These are phyloP conservation scores for Diddensiella caesifluorescens DNA, from an alignment of 805 yeast species.

Conservation along the genomic window DNA sequence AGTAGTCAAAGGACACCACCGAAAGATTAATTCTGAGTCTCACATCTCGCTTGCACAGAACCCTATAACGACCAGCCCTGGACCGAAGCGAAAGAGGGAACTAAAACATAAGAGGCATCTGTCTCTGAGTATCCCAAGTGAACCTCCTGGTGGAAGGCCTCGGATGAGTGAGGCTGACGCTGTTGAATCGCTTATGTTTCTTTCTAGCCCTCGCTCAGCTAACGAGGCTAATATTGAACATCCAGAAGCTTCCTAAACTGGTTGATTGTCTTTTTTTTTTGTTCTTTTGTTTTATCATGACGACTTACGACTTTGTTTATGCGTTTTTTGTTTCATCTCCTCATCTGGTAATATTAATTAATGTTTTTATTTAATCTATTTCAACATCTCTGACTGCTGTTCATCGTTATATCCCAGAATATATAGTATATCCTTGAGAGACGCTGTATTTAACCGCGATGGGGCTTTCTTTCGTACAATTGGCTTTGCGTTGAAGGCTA, in stretches of 20 bases:
- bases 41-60: neutral
- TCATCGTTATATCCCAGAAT: constrained; percentile 52
- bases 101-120: constrained; percentile 3
- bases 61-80: neutral
- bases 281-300: neutral
- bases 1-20: constrained; percentile 16
- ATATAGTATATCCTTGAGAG: constrained; percentile 70
- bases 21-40: constrained; percentile 10
- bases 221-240: constrained; percentile 1
- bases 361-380: constrained; percentile 13
- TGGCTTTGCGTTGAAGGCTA: constrained; percentile 98
- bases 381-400: constrained; percentile 19
- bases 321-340: constrained; percentile 4
- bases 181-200: constrained; percentile 16
- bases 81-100: constrained; percentile 1
- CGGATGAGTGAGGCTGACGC: constrained; percentile 17
- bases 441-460: constrained; percentile 65
- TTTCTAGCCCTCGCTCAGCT: constrained; percentile 15
- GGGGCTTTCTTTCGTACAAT: constrained; percentile 83
- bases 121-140: constrained; percentile 7
- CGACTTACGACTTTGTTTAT: neutral
- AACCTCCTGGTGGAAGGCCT: constrained; percentile 1
- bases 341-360: constrained; percentile 18
- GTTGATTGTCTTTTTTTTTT: neutral
- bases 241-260: neutral